Conservation (phyloP, 2,329 filamentous ascomycete genomes). For the Zasmidium cellare region DNA sequence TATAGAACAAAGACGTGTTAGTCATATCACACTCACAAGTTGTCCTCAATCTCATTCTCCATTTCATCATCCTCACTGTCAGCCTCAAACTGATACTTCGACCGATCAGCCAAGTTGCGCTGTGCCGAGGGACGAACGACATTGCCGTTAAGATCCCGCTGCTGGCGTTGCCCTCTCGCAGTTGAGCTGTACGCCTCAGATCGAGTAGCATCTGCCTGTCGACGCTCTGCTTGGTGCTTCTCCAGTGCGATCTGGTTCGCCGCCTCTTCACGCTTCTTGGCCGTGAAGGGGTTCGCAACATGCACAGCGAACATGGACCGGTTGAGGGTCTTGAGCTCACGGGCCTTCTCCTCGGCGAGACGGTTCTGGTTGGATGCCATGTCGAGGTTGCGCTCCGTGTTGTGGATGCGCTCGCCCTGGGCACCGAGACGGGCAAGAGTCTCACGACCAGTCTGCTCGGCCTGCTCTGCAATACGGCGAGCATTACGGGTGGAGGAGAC, state of each 20-base stretch:
- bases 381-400: conserved; percentile 81
- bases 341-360: conserved; percentile 74
- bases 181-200: conserved; percentile 52
- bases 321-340: conserved; percentile 82
- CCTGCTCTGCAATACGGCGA: conserved; percentile 65
- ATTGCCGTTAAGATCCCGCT: conserved; percentile 49
- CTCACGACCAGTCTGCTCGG: conserved; percentile 68
- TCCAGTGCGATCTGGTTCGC: conserved; percentile 70
- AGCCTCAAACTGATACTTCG: conserved; percentile 78
- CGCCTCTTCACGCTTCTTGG: conserved; percentile 57
- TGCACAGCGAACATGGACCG: conserved; percentile 78
- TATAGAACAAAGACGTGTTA: background rate
- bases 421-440: conserved; percentile 72
- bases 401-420: conserved; percentile 78
- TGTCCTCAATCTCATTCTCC: conserved; percentile 46
- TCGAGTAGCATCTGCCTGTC: conserved; percentile 56
- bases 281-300: conserved; percentile 59
- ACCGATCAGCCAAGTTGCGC: conserved; percentile 58
- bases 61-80: conserved; percentile 69
- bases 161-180: conserved; percentile 65
- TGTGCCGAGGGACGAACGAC: conserved; percentile 55
- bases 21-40: conserved; percentile 29
- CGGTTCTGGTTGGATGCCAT: conserved; percentile 70
- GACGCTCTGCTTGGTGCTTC: conserved; percentile 60
- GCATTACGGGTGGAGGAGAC: conserved; percentile 71